Evolutionary conservation across 1,284 basidiomycete species (phyloP).

Genomic region (Ceratobasidium sp.): DNA sequence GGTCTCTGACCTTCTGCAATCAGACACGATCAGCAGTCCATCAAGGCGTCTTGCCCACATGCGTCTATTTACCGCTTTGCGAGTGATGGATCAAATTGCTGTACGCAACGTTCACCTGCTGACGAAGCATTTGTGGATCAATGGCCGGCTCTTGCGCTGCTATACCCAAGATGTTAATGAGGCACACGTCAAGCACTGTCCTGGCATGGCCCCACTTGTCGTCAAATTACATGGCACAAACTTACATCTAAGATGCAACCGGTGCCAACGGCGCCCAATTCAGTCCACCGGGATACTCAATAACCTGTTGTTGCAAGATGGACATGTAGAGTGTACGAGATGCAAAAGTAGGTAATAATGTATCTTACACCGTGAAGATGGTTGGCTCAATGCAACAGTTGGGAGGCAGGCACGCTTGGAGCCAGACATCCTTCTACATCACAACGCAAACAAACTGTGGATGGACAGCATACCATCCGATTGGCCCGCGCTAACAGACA

Average conservation of each 20-base stretch:
- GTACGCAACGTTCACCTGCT: background rate
- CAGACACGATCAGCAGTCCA: background rate
- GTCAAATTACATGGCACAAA: constrained; percentile 1
- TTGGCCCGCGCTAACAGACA: background rate
- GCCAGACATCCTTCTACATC: background rate
- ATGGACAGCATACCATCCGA: background rate
- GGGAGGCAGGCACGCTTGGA: background rate
- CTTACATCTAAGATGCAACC: background rate
- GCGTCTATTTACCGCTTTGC: background rate
- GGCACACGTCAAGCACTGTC: background rate
- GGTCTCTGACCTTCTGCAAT: background rate
- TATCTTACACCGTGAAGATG: too few relatives aligned
- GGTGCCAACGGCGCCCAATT: background rate
- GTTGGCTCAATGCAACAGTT: background rate
- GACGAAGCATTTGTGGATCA: background rate
- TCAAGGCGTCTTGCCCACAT: background rate
- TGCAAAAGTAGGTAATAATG: too few relatives aligned
- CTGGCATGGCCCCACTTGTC: background rate
- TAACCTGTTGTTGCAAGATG: background rate
- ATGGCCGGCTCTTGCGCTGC: background rate
- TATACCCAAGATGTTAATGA: background rate
- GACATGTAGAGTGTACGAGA: background rate
- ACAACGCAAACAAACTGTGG: background rate
- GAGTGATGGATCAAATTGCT: background rate
- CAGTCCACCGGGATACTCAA: background rate